Percentiles rank a stretch among this genome's conserved stretches.
These are phyloP conservation scores for Leccinum sublutescens DNA, from an alignment of 768 basidiomycete species.

Conservation along the genomic window DNA sequence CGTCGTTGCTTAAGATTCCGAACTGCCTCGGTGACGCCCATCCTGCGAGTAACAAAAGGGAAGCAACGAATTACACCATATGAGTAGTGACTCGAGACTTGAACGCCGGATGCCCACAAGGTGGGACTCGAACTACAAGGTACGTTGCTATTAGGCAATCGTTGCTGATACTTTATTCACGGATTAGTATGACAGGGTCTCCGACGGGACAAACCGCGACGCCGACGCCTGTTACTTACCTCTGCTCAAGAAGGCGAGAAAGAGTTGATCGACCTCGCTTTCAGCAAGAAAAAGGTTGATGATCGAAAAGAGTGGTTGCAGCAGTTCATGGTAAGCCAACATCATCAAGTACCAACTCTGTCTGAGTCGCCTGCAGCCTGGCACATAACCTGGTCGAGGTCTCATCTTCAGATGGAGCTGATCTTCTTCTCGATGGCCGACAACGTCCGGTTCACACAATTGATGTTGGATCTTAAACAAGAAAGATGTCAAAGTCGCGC, in stretches of 20 bases:
- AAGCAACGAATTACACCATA: constrained; percentile 83
- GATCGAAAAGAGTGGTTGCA: constrained; percentile 98
- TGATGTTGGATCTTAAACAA: constrained; percentile 87
- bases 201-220: constrained; percentile 78
- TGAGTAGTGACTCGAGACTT: constrained; percentile 80
- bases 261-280: constrained; percentile 92
- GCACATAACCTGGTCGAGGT: constrained; percentile 88
- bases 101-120: constrained; percentile 66
- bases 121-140: constrained; percentile 97
- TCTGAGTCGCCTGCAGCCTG: constrained; percentile 54
- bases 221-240: constrained; percentile 83
- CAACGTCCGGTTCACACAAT: constrained; percentile 97
- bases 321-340: constrained; percentile 68
- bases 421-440: constrained; percentile 99
- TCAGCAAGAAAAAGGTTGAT: constrained; percentile 99
- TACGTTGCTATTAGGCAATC: constrained; percentile 30
- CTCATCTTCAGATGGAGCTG: constrained; percentile 83
- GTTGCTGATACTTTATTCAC: constrained; percentile 1
- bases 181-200: constrained; percentile 65
- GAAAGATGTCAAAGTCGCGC: constrained; percentile 92
- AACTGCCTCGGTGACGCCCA: constrained; percentile 96
- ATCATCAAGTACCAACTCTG: background rate
- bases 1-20: constrained; percentile 83
- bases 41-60: constrained; percentile 88
- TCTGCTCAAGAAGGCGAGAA: constrained; percentile 77